Percentiles rank a stretch among this genome's conserved stretches.
phyloP scores from a whole-genome alignment of 352 stramenopile genomes.

The Phytopythium oedochilum region DNA sequence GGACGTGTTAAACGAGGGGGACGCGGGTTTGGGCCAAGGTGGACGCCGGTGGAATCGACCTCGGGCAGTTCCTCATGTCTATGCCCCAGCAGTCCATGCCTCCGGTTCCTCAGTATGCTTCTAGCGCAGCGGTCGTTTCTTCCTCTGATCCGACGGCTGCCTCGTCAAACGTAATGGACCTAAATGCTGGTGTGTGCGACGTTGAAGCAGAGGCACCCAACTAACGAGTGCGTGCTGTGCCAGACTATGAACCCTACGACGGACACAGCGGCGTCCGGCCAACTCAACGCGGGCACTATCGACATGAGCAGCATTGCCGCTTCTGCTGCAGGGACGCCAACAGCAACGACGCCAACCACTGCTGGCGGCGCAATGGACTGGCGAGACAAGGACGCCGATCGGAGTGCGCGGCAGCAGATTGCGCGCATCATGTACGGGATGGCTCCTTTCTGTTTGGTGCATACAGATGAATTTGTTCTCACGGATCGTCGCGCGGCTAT shows the following conservation, averaged over 20 bases:
- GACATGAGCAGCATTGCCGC: conserved; percentile 14
- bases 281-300: conserved; percentile 5
- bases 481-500: background rate
- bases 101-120: conserved; percentile 68
- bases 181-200: background rate
- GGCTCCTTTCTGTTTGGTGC: background rate
- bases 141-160: conserved; percentile 29
- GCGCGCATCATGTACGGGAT: conserved; percentile 81
- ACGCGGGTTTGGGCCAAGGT: background rate
- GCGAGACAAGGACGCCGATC: conserved; percentile 82
- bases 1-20: background rate
- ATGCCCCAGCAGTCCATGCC: conserved; percentile 60
- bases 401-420: conserved; percentile 79
- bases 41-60: background rate
- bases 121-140: conserved; percentile 30
- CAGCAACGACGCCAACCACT: conserved; percentile 4
- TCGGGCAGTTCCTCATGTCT: conserved; percentile 1
- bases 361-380: conserved; percentile 44
- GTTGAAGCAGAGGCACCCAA: background rate
- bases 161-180: conserved; percentile 10
- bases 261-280: background rate
- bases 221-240: background rate
- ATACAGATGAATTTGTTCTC: background rate
- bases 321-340: conserved; percentile 4
- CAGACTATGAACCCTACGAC: conserved; percentile 21